Evolutionary conservation across 306 rosid species (phyloP).

Genomic region (Potentilla sterilis): DNA sequence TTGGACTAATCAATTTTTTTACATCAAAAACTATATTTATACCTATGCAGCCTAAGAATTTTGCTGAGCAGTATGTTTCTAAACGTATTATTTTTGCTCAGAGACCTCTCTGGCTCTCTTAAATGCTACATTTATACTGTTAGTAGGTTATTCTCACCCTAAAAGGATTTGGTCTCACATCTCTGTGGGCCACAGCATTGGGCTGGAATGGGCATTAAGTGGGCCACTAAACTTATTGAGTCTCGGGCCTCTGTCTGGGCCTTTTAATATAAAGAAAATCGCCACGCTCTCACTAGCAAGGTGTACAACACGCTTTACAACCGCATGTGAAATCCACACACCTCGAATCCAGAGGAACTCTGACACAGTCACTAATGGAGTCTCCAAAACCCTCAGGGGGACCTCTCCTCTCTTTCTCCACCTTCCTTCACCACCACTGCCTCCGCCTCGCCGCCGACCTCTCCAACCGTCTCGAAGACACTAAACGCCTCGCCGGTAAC

Average conservation of each 20-base stretch:
- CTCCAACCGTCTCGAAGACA: conserved; percentile 51
- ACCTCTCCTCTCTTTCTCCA: conserved; percentile 66
- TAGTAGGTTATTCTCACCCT: too few relatives aligned
- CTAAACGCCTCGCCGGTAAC: conserved; percentile 48
- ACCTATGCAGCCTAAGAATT: too few relatives aligned
- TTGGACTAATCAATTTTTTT: too few relatives aligned
- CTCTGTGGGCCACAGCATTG: not conserved
- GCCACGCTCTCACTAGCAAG: not conserved
- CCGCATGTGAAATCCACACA: not conserved
- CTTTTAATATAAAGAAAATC: not conserved
- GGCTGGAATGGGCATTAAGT: not conserved
- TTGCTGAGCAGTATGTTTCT: too few relatives aligned
- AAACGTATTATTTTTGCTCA: too few relatives aligned
- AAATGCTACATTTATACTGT: too few relatives aligned
- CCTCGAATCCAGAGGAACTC: not conserved
- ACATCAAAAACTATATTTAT: too few relatives aligned
- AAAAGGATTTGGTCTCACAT: too few relatives aligned
- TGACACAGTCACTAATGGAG: conserved; percentile 35
- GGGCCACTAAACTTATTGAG: not conserved
- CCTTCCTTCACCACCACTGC: conserved; percentile 68
- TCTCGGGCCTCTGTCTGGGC: too few relatives aligned
- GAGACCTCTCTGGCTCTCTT: too few relatives aligned
- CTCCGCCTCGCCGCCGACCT: conserved; percentile 57
- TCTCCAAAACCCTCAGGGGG: conserved; percentile 43
- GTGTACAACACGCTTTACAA: not conserved